phyloP scores from a whole-genome alignment of 306 rosid species.

The Prunus mume region DNA sequence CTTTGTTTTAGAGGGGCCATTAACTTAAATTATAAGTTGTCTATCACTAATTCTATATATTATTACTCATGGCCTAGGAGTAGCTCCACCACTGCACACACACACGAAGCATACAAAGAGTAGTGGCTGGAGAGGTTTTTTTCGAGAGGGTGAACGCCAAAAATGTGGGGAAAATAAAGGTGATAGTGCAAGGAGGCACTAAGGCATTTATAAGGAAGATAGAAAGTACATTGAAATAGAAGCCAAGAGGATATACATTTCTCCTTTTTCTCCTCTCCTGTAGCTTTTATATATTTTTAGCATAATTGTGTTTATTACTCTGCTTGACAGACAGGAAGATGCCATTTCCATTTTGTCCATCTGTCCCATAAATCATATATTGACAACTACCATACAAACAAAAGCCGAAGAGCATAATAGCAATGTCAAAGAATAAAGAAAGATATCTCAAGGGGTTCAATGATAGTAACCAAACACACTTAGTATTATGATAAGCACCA shows the following conservation, averaged over 20 bases:
- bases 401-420: neutral
- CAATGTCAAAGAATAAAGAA: neutral
- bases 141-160: neutral
- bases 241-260: neutral
- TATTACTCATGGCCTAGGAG: too few species aligned
- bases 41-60: too few species aligned
- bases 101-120: neutral
- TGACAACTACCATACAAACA: neutral
- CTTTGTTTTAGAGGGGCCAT: too few species aligned
- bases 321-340: neutral
- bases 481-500: neutral
- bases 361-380: neutral
- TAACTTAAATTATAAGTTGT: too few species aligned
- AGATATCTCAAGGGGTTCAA: neutral
- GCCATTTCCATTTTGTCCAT: neutral
- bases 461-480: neutral
- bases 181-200: neutral
- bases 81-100: too few species aligned
- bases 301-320: neutral
- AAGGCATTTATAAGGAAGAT: neutral
- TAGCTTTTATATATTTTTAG: neutral
- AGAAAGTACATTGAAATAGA: neutral
- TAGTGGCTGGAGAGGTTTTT: neutral
- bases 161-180: neutral
- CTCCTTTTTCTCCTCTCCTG: neutral